phyloP scores from a whole-genome alignment of 2,329 filamentous ascomycete genomes.

The Chrysosporium keratinophilum region DNA sequence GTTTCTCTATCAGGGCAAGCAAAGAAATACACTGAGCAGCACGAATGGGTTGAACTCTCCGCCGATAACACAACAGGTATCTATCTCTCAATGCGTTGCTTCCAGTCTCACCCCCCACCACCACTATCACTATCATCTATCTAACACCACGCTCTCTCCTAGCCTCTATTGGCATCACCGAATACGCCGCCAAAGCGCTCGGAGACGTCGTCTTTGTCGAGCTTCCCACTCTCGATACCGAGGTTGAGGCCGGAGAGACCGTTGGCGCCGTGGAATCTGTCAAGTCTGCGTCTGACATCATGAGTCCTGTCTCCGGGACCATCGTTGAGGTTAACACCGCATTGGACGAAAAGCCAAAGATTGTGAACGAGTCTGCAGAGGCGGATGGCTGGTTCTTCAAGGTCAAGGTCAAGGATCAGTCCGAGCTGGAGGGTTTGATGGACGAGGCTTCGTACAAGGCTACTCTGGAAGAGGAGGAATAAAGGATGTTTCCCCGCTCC shows the following conservation, averaged over 20 bases:
- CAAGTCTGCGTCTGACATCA: conserved; percentile 96
- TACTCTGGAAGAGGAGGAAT: conserved; percentile 50
- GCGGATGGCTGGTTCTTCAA: conserved; percentile 87
- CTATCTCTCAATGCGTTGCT: background rate
- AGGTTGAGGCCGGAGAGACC: conserved; percentile 64
- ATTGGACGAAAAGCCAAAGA: conserved; percentile 74
- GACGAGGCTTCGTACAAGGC: conserved; percentile 64
- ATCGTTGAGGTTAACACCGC: conserved; percentile 62
- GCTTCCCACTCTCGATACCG: conserved; percentile 62
- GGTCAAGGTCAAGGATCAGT: conserved; percentile 61
- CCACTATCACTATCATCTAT: conserved; percentile 1
- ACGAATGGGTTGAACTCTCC: conserved; percentile 93
- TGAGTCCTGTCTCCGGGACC: conserved; percentile 70
- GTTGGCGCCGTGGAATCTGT: conserved; percentile 96
- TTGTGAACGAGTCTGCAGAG: conserved; percentile 86
- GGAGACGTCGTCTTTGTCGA: conserved; percentile 97
- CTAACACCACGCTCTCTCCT: conserved; percentile 13
- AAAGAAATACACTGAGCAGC: conserved; percentile 90
- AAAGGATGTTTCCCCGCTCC: background rate
- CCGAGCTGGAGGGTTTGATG: conserved; percentile 69
- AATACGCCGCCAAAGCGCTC: conserved; percentile 82
- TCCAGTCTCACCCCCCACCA: background rate
- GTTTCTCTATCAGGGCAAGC: conserved; percentile 27
- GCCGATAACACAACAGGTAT: conserved; percentile 69
- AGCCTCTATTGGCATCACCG: conserved; percentile 71